Evolutionary conservation across 1,284 basidiomycete genomes (phyloP).

Genomic region (Apiotrichum gamsii): DNA sequence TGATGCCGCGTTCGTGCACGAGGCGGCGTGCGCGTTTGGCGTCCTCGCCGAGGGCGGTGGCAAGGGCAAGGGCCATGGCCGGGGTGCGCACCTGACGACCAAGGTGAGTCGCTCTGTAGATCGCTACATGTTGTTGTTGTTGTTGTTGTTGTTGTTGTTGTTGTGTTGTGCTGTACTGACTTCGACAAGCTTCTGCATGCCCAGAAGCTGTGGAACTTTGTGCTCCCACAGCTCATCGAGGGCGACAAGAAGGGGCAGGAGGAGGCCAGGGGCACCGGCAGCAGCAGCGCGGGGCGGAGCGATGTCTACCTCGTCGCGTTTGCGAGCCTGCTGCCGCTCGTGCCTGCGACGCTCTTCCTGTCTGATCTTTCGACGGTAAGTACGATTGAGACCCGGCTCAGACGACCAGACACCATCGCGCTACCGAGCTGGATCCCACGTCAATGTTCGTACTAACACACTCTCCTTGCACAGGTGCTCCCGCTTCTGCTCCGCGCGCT

Average conservation of each 20-base stretch:
- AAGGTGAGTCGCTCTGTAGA: constrained; percentile 55
- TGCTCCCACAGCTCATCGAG: constrained; percentile 68
- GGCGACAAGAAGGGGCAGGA: constrained; percentile 47
- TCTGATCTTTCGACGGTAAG: constrained; percentile 62
- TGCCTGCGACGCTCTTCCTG: constrained; percentile 68
- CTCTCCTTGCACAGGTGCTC: constrained; percentile 57
- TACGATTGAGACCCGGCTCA: no score
- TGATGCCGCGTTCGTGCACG: constrained; percentile 31
- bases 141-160: no score
- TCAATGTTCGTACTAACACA: no score
- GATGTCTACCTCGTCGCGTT: constrained; percentile 71
- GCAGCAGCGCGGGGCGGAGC: no score
- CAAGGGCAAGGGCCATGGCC: constrained; percentile 59
- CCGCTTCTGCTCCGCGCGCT: constrained; percentile 83
- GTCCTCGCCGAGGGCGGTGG: constrained; percentile 52
- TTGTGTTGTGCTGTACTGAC: no score
- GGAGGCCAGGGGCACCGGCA: no score
- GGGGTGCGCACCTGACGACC: constrained; percentile 58
- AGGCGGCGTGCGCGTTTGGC: constrained; percentile 66
- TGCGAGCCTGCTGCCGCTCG: constrained; percentile 69
- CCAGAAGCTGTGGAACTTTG: constrained; percentile 70
- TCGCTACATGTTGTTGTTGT: neutral
- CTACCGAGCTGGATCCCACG: no score
- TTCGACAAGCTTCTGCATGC: constrained; percentile 64
- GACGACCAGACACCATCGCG: no score